Evolutionary conservation across 495 filamentous ascomycete species (phyloP).

Genomic region (Opeltia flavorubescens): DNA sequence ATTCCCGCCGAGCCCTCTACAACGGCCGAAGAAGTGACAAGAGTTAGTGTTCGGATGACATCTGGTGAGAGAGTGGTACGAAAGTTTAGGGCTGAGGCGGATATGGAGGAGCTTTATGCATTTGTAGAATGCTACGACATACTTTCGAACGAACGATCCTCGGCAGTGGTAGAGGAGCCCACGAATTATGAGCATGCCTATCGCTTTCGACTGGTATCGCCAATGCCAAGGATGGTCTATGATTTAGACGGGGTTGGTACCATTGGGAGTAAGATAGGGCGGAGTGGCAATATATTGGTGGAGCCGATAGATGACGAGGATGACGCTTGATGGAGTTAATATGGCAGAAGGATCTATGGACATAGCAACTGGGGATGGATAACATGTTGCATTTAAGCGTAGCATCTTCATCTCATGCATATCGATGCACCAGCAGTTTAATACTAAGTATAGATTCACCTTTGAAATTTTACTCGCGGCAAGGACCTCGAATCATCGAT

Average conservation of each 20-base stretch:
- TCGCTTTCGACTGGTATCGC: slow-evolving; percentile 63
- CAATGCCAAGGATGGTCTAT: slow-evolving; percentile 69
- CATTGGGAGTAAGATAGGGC: slow-evolving; percentile 58
- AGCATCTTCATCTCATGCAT: background rate
- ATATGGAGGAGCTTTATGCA: slow-evolving; percentile 83
- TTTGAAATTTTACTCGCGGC: too few species aligned
- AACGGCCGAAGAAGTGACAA: slow-evolving; percentile 52
- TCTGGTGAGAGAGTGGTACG: slow-evolving; percentile 60
- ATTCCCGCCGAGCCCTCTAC: slow-evolving; percentile 54
- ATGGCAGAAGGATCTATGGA: slow-evolving; percentile 8
- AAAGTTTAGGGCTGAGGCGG: slow-evolving; percentile 47
- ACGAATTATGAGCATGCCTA: slow-evolving; percentile 64
- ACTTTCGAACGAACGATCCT: slow-evolving; percentile 25
- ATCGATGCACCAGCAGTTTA: background rate
- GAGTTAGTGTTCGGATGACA: slow-evolving; percentile 68
- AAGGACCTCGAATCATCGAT: too few species aligned
- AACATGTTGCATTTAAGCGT: background rate
- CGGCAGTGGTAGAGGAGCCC: slow-evolving; percentile 34
- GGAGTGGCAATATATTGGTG: slow-evolving; percentile 79
- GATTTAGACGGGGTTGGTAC: slow-evolving; percentile 48
- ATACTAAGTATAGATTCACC: too few species aligned
- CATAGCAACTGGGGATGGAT: background rate
- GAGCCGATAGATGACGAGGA: slow-evolving; percentile 50
- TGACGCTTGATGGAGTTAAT: slow-evolving; percentile 26
- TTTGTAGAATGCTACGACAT: slow-evolving; percentile 87